These are phyloP conservation scores for Suillus lakei DNA, from an alignment of 768 basidiomycete species.

Conservation along the genomic window DNA sequence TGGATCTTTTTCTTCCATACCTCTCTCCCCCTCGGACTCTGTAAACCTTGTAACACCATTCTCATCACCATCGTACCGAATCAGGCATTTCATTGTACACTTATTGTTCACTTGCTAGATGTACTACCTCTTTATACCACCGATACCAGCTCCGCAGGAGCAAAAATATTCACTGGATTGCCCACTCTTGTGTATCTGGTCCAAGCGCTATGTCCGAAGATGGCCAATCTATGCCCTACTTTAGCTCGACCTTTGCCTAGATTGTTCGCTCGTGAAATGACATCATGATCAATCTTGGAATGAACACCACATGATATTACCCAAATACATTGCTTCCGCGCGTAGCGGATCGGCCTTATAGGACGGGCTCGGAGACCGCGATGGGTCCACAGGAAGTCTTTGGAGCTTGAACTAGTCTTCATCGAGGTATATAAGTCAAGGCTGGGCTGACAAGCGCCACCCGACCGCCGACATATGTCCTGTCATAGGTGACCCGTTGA, in stretches of 20 bases:
- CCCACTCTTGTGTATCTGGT: background rate
- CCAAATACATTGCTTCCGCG: background rate
- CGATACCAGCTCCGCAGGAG: conserved; percentile 3
- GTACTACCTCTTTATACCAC: background rate
- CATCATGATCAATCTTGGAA: background rate
- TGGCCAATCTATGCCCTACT: background rate
- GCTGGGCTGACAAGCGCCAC: background rate
- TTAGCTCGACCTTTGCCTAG: background rate
- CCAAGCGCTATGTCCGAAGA: background rate
- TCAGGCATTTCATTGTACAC: conserved; percentile 4
- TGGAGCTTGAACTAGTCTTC: background rate
- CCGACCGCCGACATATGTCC: background rate
- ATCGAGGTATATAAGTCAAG: background rate
- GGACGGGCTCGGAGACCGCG: background rate
- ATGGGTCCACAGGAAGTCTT: background rate
- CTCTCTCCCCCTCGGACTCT: background rate
- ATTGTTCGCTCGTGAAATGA: background rate
- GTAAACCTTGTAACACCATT: background rate
- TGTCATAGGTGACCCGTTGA: background rate
- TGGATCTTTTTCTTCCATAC: background rate
- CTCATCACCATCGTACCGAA: background rate
- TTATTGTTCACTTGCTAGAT: conserved; percentile 5
- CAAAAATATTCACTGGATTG: background rate
- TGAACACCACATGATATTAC: background rate
- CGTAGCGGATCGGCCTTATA: background rate